These are phyloP conservation scores for Russula dissimulans DNA, from an alignment of 768 basidiomycete genomes.

Conservation along the genomic window DNA sequence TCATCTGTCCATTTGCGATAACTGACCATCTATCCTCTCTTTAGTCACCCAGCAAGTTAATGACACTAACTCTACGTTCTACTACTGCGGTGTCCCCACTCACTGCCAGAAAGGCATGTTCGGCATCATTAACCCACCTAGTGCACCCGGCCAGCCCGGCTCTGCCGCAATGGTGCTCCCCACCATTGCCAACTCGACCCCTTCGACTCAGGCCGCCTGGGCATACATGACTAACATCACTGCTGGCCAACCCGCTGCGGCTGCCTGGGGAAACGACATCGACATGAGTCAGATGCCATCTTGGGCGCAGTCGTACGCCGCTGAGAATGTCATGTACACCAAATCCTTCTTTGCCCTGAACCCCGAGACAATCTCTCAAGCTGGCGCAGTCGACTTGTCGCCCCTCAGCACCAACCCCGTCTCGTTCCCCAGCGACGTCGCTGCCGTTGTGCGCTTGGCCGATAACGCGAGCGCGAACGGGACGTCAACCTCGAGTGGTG, in stretches of 20 bases:
- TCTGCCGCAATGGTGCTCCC: constrained; percentile 50
- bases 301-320: constrained; percentile 41
- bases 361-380: constrained; percentile 41
- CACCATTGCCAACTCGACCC: constrained; percentile 29
- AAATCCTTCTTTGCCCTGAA: constrained; percentile 39
- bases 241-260: constrained; percentile 36
- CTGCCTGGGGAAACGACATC: constrained; percentile 54
- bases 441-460: constrained; percentile 29
- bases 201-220: constrained; percentile 48
- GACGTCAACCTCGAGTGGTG: constrained; percentile 10
- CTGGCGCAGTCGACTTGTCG: constrained; percentile 43
- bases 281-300: constrained; percentile 46
- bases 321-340: constrained; percentile 50
- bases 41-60: constrained; percentile 63
- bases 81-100: constrained; percentile 58
- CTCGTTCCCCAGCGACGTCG: constrained; percentile 53
- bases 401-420: constrained; percentile 36
- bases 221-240: constrained; percentile 43
- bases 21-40: constrained; percentile 17
- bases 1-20: neutral
- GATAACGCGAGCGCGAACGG: constrained; percentile 23
- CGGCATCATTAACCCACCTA: constrained; percentile 65
- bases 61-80: constrained; percentile 63
- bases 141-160: constrained; percentile 33
- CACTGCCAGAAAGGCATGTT: constrained; percentile 86